Evolutionary conservation across 2,329 filamentous ascomycete genomes (phyloP).

Genomic region (Pseudocercospora musae): DNA sequence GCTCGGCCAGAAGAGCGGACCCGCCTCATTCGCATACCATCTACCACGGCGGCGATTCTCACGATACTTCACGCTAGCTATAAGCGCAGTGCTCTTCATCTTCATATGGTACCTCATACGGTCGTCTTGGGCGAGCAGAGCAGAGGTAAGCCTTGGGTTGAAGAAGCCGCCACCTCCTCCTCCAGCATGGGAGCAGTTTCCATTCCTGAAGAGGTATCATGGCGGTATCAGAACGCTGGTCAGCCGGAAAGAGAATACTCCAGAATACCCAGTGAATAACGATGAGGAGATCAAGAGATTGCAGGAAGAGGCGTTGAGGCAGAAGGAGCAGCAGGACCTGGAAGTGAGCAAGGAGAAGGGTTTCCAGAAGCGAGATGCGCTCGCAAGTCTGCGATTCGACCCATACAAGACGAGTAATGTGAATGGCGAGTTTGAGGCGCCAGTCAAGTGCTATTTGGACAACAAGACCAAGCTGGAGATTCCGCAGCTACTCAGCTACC

Average conservation of each 20-base stretch:
- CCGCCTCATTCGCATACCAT: slow-evolving; percentile 35
- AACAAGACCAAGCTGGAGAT: slow-evolving; percentile 60
- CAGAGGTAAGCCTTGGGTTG: slow-evolving; percentile 54
- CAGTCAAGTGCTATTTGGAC: slow-evolving; percentile 78
- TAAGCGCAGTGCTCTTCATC: slow-evolving; percentile 67
- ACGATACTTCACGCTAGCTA: slow-evolving; percentile 70
- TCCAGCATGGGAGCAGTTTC: slow-evolving; percentile 79
- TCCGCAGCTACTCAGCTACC: slow-evolving; percentile 69
- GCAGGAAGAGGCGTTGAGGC: slow-evolving; percentile 33
- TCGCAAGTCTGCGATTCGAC: slow-evolving; percentile 49
- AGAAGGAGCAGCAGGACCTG: slow-evolving; percentile 38
- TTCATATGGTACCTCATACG: slow-evolving; percentile 74
- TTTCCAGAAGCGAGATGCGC: slow-evolving; percentile 30
- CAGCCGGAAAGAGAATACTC: slow-evolving; percentile 61
- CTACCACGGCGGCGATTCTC: slow-evolving; percentile 59
- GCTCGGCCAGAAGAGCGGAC: slow-evolving; percentile 27
- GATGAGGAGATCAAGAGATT: slow-evolving; percentile 54
- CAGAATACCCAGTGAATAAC: slow-evolving; percentile 76
- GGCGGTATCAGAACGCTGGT: slow-evolving; percentile 76
- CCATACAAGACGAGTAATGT: slow-evolving; percentile 63
- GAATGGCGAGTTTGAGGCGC: slow-evolving; percentile 51
- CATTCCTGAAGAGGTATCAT: slow-evolving; percentile 83
- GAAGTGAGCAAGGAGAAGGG: slow-evolving; percentile 34
- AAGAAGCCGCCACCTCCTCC: slow-evolving; percentile 58
- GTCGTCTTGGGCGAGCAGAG: slow-evolving; percentile 38